These are phyloP conservation scores for Haematococcus lacustris DNA, from an alignment of 139 green algal genomes.

Conservation along the genomic window DNA sequence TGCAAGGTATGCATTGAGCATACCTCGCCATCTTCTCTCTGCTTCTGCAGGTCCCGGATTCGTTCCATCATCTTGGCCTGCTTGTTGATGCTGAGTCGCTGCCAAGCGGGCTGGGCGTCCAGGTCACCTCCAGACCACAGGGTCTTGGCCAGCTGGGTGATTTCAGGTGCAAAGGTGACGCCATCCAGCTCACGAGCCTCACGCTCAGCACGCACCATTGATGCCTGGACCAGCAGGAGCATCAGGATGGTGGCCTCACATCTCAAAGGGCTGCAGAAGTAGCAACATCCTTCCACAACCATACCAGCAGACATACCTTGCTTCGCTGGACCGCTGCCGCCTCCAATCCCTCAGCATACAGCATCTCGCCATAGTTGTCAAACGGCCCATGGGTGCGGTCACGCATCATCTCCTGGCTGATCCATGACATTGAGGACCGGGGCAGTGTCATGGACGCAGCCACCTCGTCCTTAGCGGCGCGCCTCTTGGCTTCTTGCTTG, in stretches of 20 bases:
- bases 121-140: constrained; percentile 19
- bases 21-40: constrained; percentile 31
- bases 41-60: constrained; percentile 23
- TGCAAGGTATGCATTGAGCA: background rate
- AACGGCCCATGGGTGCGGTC: constrained; percentile 47
- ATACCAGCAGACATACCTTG: constrained; percentile 34
- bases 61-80: constrained; percentile 29
- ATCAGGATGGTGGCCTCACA: too few relatives aligned
- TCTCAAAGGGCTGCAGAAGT: too few relatives aligned
- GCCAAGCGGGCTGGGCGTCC: constrained; percentile 18
- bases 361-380: constrained; percentile 73
- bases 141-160: constrained; percentile 40
- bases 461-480: constrained; percentile 1
- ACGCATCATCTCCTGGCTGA: constrained; percentile 59
- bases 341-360: constrained; percentile 74
- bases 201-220: constrained; percentile 18
- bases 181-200: constrained; percentile 35
- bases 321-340: constrained; percentile 12
- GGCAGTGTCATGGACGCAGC: constrained; percentile 13
- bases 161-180: constrained; percentile 40
- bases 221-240: too few relatives aligned
- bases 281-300: too few relatives aligned
- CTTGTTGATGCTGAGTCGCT: constrained; percentile 33
- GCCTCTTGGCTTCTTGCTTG: constrained; percentile 38
- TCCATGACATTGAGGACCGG: constrained; percentile 49